Conservation (phyloP, 2,329 filamentous ascomycete genomes). For the Rutstroemia sp. region DNA sequence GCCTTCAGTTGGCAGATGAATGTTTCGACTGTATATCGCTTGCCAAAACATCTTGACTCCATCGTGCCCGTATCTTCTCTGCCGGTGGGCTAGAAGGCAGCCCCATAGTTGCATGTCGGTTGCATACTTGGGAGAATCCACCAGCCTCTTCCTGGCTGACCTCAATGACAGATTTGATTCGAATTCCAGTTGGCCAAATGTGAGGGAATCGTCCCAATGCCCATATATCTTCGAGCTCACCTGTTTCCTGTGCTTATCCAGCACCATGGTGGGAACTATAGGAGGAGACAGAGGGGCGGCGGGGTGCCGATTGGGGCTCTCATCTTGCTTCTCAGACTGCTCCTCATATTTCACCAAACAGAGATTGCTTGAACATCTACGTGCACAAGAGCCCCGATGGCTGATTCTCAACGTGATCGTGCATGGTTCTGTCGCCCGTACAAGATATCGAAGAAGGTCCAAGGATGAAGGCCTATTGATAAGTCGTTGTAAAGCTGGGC, state of each 20-base stretch:
- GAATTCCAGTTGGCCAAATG: constrained; percentile 21
- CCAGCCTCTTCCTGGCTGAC: constrained; percentile 19
- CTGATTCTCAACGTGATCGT: too few species aligned
- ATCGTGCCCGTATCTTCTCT: constrained; percentile 33
- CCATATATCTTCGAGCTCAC: not conserved
- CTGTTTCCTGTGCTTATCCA: not conserved
- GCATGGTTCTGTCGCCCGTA: constrained; percentile 8
- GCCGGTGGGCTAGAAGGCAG: constrained; percentile 33
- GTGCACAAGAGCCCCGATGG: too few species aligned
- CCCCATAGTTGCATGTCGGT: constrained; percentile 34
- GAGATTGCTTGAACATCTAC: too few species aligned
- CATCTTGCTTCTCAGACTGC: too few species aligned
- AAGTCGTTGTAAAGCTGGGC: constrained; percentile 24
- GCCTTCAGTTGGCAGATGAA: constrained; percentile 34
- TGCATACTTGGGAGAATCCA: constrained; percentile 27
- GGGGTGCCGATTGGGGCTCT: not conserved
- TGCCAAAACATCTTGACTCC: constrained; percentile 39
- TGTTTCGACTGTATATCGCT: constrained; percentile 29
- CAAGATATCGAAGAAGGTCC: constrained; percentile 20
- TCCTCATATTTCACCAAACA: too few species aligned
- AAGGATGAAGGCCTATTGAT: constrained; percentile 25
- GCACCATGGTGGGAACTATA: not conserved
- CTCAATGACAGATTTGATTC: constrained; percentile 25
- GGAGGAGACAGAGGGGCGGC: not conserved
- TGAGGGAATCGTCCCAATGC: constrained; percentile 12